Percentiles rank a stretch among this genome's conserved stretches.
Conservation (phyloP, 2,329 filamentous ascomycete genomes). For the Fusarium lyarnte region DNA sequence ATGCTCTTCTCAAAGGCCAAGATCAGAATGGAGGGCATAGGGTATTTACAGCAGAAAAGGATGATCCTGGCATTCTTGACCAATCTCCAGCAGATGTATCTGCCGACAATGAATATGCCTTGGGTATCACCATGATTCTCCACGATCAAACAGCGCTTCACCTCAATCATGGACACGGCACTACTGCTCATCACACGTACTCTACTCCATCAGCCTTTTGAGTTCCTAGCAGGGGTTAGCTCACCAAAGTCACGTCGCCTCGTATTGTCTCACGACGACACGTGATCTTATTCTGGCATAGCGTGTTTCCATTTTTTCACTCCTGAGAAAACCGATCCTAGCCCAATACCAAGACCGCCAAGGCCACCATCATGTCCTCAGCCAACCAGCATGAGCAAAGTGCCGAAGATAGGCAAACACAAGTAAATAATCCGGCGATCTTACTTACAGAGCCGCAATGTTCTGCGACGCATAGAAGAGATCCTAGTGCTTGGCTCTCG, state of each 20-base stretch:
- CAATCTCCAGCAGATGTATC: background rate
- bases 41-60: background rate
- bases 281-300: background rate
- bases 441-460: background rate
- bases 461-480: fast-evolving
- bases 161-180: fast-evolving
- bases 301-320: background rate
- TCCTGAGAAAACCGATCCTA: background rate
- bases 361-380: background rate
- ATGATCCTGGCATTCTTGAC: background rate
- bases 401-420: fast-evolving
- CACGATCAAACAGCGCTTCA: background rate
- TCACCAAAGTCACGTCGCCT: background rate
- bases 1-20: fast-evolving
- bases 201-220: fast-evolving
- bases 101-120: too few relatives aligned
- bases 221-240: too few relatives aligned
- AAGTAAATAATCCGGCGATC: fast-evolving
- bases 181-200: background rate
- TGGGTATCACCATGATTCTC: background rate
- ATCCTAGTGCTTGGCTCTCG: fast-evolving
- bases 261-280: background rate
- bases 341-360: background rate
- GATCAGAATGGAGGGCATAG: background rate
- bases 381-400: background rate